A percentile compares a stretch with the other conserved stretches of the same genome.
These are phyloP conservation scores for Solidago caesia DNA, from an alignment of 129 eudicot genomes.

Conservation along the genomic window DNA sequence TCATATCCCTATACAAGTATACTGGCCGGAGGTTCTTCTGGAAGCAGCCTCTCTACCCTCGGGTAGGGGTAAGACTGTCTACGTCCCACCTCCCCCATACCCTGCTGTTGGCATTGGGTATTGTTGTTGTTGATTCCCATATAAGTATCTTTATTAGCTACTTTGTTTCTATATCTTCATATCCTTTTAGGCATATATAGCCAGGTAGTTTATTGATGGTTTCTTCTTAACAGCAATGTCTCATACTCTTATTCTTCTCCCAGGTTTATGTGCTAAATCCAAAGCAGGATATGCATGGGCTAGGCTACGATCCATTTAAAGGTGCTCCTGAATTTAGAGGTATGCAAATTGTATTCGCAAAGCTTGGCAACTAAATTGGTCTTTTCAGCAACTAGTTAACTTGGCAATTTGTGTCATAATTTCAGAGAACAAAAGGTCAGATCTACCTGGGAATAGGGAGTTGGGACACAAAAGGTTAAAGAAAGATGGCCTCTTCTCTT, in stretches of 20 bases:
- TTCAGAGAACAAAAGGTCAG: constrained; percentile 76
- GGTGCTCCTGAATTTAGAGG: constrained; percentile 98
- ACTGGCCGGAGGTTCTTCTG: too few species aligned
- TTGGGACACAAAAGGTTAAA: constrained; percentile 37
- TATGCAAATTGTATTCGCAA: constrained; percentile 33
- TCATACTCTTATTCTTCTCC: not conserved
- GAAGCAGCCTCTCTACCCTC: too few species aligned
- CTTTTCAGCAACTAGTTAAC: constrained; percentile 11
- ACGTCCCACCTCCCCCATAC: too few species aligned
- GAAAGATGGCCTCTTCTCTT: constrained; percentile 55
- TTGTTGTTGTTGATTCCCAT: too few species aligned
- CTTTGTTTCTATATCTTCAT: not conserved
- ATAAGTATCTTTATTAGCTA: not conserved
- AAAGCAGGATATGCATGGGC: constrained; percentile 90
- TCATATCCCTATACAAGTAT: not conserved
- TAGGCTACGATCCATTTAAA: constrained; percentile 94
- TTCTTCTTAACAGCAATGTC: not conserved
- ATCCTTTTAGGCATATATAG: constrained; percentile 6
- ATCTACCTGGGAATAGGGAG: constrained; percentile 47
- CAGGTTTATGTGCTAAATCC: constrained; percentile 86
- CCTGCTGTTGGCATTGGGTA: too few species aligned
- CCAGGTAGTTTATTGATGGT: constrained; percentile 10
- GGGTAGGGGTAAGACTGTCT: too few species aligned
- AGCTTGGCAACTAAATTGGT: constrained; percentile 4
- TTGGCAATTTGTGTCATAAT: constrained; percentile 16